Conservation (phyloP, 83 land plant genomes). For the Diphasiastrum complanatum region DNA sequence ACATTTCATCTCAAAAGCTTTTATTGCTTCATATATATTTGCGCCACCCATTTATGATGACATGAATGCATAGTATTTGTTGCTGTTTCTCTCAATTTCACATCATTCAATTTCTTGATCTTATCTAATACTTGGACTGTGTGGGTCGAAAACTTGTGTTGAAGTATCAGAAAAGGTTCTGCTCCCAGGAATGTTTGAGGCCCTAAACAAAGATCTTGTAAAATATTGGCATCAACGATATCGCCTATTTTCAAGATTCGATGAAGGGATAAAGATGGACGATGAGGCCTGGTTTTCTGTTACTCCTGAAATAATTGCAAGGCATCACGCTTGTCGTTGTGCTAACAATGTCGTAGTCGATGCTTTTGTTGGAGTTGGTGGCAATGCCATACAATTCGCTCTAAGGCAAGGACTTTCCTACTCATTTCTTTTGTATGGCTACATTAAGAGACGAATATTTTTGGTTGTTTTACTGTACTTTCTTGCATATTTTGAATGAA, state of each 20-base stretch:
- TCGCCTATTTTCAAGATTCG: slow-evolving; percentile 66
- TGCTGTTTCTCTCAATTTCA: too few species aligned
- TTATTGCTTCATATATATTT: too few species aligned
- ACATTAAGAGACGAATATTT: background rate
- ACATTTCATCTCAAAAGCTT: too few species aligned
- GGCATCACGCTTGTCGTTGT: slow-evolving; percentile 84
- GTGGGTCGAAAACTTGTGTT: too few species aligned
- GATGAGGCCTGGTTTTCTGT: slow-evolving; percentile 99
- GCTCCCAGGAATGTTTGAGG: slow-evolving; percentile 25
- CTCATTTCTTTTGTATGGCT: background rate
- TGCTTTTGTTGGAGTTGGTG: slow-evolving; percentile 92
- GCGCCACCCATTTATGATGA: too few species aligned
- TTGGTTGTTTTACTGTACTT: background rate
- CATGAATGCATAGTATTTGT: too few species aligned
- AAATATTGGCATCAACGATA: slow-evolving; percentile 94
- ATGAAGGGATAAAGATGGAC: slow-evolving; percentile 83
- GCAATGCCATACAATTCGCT: slow-evolving; percentile 98
- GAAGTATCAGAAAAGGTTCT: background rate
- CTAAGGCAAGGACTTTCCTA: slow-evolving; percentile 33
- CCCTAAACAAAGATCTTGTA: slow-evolving; percentile 19
- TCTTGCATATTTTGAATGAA: background rate
- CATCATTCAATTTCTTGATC: too few species aligned
- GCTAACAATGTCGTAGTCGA: slow-evolving; percentile 59
- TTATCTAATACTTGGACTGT: too few species aligned
- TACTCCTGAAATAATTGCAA: slow-evolving; percentile 83